Base-by-base conservation (phyloP, 2,329 filamentous ascomycete genomes). In the Elsinoe perseae region DNA sequence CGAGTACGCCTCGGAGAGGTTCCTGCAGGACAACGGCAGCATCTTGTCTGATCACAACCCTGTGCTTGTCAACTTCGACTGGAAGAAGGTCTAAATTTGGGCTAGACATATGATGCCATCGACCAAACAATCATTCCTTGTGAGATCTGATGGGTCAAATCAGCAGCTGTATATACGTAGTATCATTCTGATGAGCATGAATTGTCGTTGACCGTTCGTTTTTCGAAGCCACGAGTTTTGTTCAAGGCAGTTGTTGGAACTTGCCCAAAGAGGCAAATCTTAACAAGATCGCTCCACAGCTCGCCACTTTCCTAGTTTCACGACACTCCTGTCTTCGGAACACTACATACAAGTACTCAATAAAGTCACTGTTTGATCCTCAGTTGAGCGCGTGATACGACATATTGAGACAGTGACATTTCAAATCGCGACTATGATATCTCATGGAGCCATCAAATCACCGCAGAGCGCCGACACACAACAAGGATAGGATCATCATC, bases 401-500 rank as follows among this genome's bases (percentile, higher is more conserved):
- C 3, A 36, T 3, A 14, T 14, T 36, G 28, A 12, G 32, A 36
- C 12, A 6, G 5, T 14, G n/a, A 3, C 5, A 12, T 12, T 21
- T n/a, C 10, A 25, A 25, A 25, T 44, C 40, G 40, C 40, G 25
- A 52, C 28, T 52, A 52, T 52, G 48, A 52, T 36, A 32, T 48
- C 23, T 18, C 23, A 56, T 56, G 53, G 53, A 56, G 14, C 23
- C 53, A 9, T 21, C 30, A 25, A 58, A 30, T n/a, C 25, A 10
- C 9, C 50, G 30, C n/a, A 50, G 23, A 14, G 12, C 42, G 12
- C 66, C 64, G 28, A 23, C 59, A 62, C 72, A 80, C 64, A 80
- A 79, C 66, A 80, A 88, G 66, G 75, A 78, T 64, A 80, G 87
- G 64, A 75, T 89, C 66, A 85, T 95, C 66, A 73, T 95, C 60